phyloP scores from a whole-genome alignment of 345 rosid species.

The thale cress (Arabidopsis thaliana) region TAIR10.1 NC_003074.8:8276001-8276500 shows the following conservation, averaged over 20 bases:
- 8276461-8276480: not conserved
- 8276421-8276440: not conserved
- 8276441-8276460: not conserved
- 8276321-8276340: conserved; percentile 18
- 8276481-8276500: not conserved
- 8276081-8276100: too few species aligned
- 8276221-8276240: too few species aligned
- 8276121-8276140: too few species aligned
- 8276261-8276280: too few species aligned
- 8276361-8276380: conserved; percentile 10
- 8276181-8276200: too few species aligned
- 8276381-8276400: conserved; percentile 2
- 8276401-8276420: not conserved
- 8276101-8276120: too few species aligned
- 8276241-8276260: too few species aligned
- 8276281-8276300: conserved; percentile 5
- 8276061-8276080: too few species aligned
- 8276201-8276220: too few species aligned
- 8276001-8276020: conserved; percentile 8
- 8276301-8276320: conserved; percentile 17
- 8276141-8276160: too few species aligned
- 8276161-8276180: too few species aligned
- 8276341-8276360: conserved; percentile 1
- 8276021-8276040: not conserved
- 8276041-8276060: too few species aligned